Conservation (phyloP, 768 basidiomycete genomes). For the Rossbeevera mucosa region DNA sequence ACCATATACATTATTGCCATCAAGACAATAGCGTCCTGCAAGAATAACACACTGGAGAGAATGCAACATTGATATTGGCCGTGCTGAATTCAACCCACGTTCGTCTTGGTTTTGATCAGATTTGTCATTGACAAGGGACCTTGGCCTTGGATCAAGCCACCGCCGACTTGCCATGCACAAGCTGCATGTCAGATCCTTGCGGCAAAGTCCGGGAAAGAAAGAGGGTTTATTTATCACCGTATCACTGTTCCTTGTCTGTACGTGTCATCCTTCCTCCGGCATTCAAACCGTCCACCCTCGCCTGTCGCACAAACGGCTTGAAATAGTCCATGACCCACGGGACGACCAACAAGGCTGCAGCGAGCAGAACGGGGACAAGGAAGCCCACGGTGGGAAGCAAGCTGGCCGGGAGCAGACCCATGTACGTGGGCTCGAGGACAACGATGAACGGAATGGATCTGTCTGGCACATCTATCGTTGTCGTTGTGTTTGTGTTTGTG, state of each 20-base stretch:
- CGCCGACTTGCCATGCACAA: conserved; percentile 18
- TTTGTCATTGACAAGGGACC: neutral
- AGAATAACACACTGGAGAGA: neutral
- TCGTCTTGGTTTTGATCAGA: neutral
- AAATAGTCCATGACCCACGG: conserved; percentile 19
- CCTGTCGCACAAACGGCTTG: conserved; percentile 21
- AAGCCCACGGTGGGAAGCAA: conserved; percentile 34
- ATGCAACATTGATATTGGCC: neutral
- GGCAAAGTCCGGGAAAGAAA: conserved; percentile 1
- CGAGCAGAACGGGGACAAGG: conserved; percentile 27
- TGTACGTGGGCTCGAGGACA: conserved; percentile 53
- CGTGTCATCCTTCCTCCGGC: neutral
- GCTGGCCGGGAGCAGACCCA: conserved; percentile 57
- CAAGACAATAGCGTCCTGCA: neutral
- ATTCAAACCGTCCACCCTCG: conserved; percentile 19
- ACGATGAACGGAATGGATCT: conserved; percentile 45
- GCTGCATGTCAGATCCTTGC: conserved; percentile 19
- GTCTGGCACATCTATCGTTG: no score
- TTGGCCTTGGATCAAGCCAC: conserved; percentile 4
- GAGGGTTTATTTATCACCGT: neutral
- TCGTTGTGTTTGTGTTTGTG: no score
- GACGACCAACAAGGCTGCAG: conserved; percentile 18
- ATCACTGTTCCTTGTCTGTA: conserved; percentile 20
- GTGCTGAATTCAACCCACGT: conserved; percentile 3
- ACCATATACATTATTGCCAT: neutral